Percentiles rank a stretch among this genome's conserved stretches.
Conservation (phyloP, 805 yeast genomes). For the Komagataella populi region DNA sequence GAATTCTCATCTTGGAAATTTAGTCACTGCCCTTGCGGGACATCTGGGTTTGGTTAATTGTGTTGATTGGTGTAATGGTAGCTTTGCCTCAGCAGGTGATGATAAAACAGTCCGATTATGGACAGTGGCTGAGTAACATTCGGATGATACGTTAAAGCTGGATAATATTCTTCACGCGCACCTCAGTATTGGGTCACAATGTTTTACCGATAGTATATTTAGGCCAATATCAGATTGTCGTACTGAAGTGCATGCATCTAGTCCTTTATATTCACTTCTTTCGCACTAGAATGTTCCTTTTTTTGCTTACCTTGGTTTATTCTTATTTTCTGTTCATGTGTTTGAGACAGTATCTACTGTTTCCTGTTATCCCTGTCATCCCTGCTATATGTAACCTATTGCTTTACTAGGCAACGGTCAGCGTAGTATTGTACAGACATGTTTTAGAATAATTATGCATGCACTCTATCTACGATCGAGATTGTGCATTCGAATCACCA, state of each 20-base stretch:
- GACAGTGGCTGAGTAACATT: neutral
- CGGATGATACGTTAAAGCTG: neutral
- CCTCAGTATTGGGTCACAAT: neutral
- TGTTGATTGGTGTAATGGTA: constrained; percentile 45
- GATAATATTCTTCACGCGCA: neutral
- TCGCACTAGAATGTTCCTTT: too few relatives aligned
- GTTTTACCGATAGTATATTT: neutral
- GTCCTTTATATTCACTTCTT: neutral
- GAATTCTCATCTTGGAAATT: constrained; percentile 60
- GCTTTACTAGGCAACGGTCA: too few relatives aligned
- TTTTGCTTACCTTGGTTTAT: too few relatives aligned
- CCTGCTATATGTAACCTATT: too few relatives aligned
- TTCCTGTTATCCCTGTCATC: too few relatives aligned
- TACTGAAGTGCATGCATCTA: neutral
- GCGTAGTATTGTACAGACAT: too few relatives aligned
- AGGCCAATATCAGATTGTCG: neutral
- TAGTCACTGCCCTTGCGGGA: constrained; percentile 46
- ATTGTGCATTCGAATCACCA: too few relatives aligned
- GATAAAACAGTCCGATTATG: constrained; percentile 4
- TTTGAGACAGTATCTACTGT: too few relatives aligned
- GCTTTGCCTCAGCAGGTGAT: constrained; percentile 4
- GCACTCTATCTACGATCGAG: too few relatives aligned
- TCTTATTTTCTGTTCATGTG: too few relatives aligned
- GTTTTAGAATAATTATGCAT: too few relatives aligned
- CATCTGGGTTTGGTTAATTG: constrained; percentile 61